A percentile compares a stretch with the other conserved stretches of the same genome.
These are phyloP conservation scores for Suillus weaverae DNA, from an alignment of 768 basidiomycete genomes.

Conservation along the genomic window DNA sequence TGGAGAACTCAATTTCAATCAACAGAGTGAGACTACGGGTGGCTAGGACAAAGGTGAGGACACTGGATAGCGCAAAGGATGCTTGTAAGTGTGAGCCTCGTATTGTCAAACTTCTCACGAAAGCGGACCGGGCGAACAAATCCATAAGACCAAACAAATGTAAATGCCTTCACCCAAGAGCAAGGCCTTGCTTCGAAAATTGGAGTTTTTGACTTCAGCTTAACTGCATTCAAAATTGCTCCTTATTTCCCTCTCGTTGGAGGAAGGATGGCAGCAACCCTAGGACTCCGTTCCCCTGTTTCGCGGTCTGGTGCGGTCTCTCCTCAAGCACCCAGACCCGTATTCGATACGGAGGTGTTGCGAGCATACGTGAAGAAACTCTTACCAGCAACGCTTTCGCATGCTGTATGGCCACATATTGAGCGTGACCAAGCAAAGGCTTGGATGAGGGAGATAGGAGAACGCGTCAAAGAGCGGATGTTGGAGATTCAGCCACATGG, in stretches of 20 bases:
- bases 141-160: conserved; percentile 27
- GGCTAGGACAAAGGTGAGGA: background rate
- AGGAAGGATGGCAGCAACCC: conserved; percentile 25
- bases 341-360: conserved; percentile 72
- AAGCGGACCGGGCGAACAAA: conserved; percentile 18
- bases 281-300: conserved; percentile 58
- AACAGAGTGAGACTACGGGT: background rate
- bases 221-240: background rate
- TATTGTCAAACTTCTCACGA: background rate
- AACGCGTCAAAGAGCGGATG: conserved; percentile 85
- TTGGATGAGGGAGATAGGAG: conserved; percentile 84
- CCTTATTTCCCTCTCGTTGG: conserved; percentile 2
- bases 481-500: conserved; percentile 77
- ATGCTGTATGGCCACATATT: conserved; percentile 62
- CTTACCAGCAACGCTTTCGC: conserved; percentile 65
- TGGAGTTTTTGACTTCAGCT: background rate
- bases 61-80: background rate
- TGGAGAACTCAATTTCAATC: background rate
- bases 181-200: background rate
- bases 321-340: conserved; percentile 42
- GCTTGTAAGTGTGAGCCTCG: background rate
- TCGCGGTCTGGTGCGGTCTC: conserved; percentile 63
- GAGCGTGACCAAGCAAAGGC: conserved; percentile 69
- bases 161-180: conserved; percentile 1
- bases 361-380: conserved; percentile 83